Evolutionary conservation across 495 filamentous ascomycete genomes (phyloP).

Genomic region (Schizothecium vesticola): DNA sequence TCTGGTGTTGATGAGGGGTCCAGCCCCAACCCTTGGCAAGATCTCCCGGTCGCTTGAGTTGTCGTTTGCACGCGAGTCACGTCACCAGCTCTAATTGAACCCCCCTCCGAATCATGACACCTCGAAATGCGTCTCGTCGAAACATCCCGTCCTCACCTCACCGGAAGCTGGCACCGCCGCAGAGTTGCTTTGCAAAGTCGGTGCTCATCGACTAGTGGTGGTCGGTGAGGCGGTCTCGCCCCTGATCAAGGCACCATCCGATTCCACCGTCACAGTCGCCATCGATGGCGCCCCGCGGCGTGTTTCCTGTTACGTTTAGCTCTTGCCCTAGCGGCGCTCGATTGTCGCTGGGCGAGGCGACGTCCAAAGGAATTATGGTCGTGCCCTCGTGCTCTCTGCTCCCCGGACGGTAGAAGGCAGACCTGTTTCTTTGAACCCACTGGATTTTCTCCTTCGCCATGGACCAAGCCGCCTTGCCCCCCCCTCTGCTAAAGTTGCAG

Average conservation of each 20-base stretch:
- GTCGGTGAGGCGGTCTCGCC: background rate
- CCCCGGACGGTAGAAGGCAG: background rate
- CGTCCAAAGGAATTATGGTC: background rate
- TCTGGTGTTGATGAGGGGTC: background rate
- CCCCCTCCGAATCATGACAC: too few species aligned
- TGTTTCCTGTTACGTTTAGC: background rate
- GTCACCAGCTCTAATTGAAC: background rate
- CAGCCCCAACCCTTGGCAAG: background rate
- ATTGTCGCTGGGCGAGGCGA: background rate
- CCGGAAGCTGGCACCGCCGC: too few species aligned
- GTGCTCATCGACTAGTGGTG: too few species aligned
- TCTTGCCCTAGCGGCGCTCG: background rate
- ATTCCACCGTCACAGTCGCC: background rate
- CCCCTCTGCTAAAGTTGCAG: too few species aligned
- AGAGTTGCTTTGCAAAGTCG: too few species aligned
- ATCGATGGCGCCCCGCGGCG: background rate
- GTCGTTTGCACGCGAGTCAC: too few species aligned
- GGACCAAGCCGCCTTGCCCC: too few species aligned
- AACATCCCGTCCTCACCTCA: too few species aligned
- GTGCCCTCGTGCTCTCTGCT: too few species aligned
- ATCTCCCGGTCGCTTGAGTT: background rate
- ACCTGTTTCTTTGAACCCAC: background rate
- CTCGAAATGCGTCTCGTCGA: too few species aligned
- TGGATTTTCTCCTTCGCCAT: background rate
- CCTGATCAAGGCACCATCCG: background rate